These are phyloP conservation scores for Crucibulum laeve DNA, from an alignment of 768 basidiomycete species.

Conservation along the genomic window DNA sequence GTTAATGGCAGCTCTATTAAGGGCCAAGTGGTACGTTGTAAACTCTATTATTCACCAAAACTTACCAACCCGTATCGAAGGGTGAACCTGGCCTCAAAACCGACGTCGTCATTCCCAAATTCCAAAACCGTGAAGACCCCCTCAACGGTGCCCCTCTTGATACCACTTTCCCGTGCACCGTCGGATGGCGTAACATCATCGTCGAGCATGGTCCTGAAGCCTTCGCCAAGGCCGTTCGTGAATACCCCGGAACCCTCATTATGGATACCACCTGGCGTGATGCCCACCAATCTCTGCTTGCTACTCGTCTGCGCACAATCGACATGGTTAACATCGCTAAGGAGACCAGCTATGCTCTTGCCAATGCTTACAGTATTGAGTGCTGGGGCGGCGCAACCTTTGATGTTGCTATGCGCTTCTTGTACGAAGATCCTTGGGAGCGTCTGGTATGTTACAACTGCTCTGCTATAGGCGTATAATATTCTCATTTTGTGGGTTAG, in stretches of 20 bases:
- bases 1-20: constrained; percentile 99
- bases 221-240: constrained; percentile 96
- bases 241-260: constrained; percentile 91
- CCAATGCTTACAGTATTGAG: constrained; percentile 94
- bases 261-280: constrained; percentile 99
- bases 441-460: constrained; percentile 58
- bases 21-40: constrained; percentile 63
- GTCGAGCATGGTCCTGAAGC: constrained; percentile 97
- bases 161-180: constrained; percentile 73
- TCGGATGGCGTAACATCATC: constrained; percentile 98
- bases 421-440: constrained; percentile 99
- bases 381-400: constrained; percentile 99
- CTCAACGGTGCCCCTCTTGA: constrained; percentile 68
- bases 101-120: constrained; percentile 78
- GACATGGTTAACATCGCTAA: constrained; percentile 99
- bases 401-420: constrained; percentile 98
- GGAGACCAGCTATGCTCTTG: constrained; percentile 92
- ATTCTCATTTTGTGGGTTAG: constrained; percentile 30
- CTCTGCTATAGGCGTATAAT: constrained; percentile 5
- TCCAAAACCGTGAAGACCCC: constrained; percentile 76
- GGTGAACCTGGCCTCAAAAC: constrained; percentile 94
- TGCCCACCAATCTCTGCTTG: constrained; percentile 96
- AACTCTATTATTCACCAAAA: constrained; percentile 1
- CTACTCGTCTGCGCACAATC: constrained; percentile 91
- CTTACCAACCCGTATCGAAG: constrained; percentile 18